Conservation (phyloP, 1,139 yeast genomes). For the Protomyces inundatus region DNA sequence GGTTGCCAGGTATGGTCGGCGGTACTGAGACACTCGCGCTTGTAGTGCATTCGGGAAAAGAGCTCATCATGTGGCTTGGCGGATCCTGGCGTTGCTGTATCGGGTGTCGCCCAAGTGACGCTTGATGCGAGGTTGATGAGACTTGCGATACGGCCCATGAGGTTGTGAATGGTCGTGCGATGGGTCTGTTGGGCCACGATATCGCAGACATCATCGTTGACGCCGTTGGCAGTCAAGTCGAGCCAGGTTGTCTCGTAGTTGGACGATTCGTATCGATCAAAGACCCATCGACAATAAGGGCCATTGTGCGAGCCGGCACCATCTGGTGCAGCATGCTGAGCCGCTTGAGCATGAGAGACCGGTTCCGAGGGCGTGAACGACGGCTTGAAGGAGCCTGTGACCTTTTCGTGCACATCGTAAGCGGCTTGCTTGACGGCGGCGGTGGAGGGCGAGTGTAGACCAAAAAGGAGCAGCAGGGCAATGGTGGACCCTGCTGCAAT, state of each 20-base stretch:
- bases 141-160: background rate
- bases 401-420: background rate
- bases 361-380: too few relatives aligned
- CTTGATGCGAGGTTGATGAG: background rate
- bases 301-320: background rate
- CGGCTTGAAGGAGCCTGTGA: background rate
- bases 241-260: constrained; percentile 10
- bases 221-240: constrained; percentile 2
- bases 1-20: background rate
- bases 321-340: too few relatives aligned
- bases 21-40: constrained; percentile 4
- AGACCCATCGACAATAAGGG: constrained; percentile 14
- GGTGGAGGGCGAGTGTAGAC: background rate
- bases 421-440: background rate
- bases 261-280: constrained; percentile 16
- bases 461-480: background rate
- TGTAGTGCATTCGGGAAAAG: constrained; percentile 18
- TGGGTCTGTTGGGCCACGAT: background rate
- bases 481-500: background rate
- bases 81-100: constrained; percentile 4
- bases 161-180: background rate
- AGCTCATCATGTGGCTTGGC: background rate
- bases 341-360: too few relatives aligned
- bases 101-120: background rate
- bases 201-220: constrained; percentile 3